Conservation (phyloP, 805 yeast species). For the Candida loeiensis region DNA sequence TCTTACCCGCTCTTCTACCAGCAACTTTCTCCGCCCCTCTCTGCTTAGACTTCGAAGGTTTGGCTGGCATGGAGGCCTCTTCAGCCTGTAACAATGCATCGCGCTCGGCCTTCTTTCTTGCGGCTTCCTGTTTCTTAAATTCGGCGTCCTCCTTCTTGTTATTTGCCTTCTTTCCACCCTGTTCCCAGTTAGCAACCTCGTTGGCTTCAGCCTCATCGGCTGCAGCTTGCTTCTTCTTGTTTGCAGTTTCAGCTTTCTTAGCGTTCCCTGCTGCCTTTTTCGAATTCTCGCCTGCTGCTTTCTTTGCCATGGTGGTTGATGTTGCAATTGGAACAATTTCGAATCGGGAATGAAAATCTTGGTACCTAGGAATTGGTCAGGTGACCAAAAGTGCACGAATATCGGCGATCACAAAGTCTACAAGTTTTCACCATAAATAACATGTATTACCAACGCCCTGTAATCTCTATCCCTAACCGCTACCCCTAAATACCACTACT, state of each 20-base stretch:
- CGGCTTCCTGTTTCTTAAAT: constrained; percentile 71
- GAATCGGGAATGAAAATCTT: constrained; percentile 8
- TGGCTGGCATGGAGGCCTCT: constrained; percentile 59
- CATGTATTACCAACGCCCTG: too few species aligned
- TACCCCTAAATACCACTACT: too few species aligned
- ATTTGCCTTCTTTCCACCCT: constrained; percentile 66
- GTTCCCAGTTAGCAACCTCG: constrained; percentile 65
- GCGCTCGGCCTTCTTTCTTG: constrained; percentile 77
- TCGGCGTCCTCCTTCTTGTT: constrained; percentile 68
- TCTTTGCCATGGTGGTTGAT: constrained; percentile 39
- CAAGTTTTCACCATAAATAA: too few species aligned
- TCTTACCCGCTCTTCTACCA: constrained; percentile 54
- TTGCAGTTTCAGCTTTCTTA: constrained; percentile 61
- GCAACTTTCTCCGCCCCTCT: constrained; percentile 71
- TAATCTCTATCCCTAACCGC: too few species aligned
- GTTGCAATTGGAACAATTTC: constrained; percentile 3
- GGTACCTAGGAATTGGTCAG: too few species aligned
- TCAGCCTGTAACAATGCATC: constrained; percentile 64
- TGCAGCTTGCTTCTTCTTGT: constrained; percentile 52
- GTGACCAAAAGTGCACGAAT: not conserved
- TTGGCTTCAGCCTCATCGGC: constrained; percentile 44
- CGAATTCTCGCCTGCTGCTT: constrained; percentile 42
- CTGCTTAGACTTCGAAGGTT: constrained; percentile 54
- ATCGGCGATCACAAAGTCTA: too few species aligned
- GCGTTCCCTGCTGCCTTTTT: constrained; percentile 65